phyloP scores from a whole-genome alignment of 805 yeast genomes.

The Hermanozyma aechmeae region DNA sequence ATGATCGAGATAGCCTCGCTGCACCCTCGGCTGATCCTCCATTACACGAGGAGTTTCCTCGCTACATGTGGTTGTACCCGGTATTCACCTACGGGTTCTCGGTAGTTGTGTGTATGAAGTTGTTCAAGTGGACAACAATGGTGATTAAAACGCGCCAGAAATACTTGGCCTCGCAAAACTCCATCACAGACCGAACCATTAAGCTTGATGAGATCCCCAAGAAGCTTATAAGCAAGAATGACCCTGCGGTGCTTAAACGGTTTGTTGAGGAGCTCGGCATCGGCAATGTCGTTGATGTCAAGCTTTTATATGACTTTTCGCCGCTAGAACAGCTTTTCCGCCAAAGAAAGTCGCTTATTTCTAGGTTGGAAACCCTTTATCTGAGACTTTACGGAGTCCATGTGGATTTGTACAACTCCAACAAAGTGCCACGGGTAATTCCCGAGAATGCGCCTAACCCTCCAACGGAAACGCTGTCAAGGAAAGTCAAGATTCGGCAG shows the following conservation, averaged over 20 bases:
- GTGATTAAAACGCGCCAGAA: constrained; percentile 46
- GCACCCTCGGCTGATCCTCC: constrained; percentile 17
- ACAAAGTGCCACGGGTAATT: constrained; percentile 23
- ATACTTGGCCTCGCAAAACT: constrained; percentile 50
- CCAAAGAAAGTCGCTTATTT: constrained; percentile 20
- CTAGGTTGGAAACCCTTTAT: constrained; percentile 32
- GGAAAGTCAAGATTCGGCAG: constrained; percentile 15
- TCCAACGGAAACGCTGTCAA: constrained; percentile 11
- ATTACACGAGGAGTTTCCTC: constrained; percentile 27
- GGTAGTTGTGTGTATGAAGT: constrained; percentile 32
- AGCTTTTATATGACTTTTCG: constrained; percentile 37
- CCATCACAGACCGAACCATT: constrained; percentile 53
- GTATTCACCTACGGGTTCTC: constrained; percentile 49
- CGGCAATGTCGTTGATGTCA: constrained; percentile 44
- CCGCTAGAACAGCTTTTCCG: constrained; percentile 30
- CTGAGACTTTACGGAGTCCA: constrained; percentile 33
- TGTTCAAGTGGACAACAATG: constrained; percentile 38
- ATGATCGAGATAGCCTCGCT: constrained; percentile 29
- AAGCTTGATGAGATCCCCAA: constrained; percentile 46
- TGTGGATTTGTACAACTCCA: constrained; percentile 27
- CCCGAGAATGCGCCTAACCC: constrained; percentile 9
- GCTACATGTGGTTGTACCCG: constrained; percentile 44
- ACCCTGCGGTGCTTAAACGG: constrained; percentile 32
- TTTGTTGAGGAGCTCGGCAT: constrained; percentile 49
- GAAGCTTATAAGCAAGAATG: constrained; percentile 23